phyloP scores from a whole-genome alignment of 139 green algal genomes.

The Chlorella sp. region DNA sequence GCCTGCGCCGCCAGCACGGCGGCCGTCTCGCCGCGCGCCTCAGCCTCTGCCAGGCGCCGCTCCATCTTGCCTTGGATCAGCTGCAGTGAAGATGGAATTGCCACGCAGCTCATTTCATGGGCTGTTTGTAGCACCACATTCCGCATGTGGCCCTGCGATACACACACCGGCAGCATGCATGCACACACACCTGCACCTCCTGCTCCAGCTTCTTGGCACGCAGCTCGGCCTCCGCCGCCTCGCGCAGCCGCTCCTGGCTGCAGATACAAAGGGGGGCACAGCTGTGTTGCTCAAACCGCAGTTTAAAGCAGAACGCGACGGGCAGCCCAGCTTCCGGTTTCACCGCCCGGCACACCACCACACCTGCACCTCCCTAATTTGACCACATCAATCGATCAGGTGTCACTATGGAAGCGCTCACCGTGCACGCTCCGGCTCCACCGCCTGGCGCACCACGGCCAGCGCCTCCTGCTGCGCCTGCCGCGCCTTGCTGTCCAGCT shows the following conservation, averaged over 20 bases:
- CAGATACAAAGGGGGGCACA: neutral
- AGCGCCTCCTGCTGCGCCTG: slow-evolving; percentile 2
- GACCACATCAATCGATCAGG: too few species aligned
- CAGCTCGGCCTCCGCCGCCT: slow-evolving; percentile 37
- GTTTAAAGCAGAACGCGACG: neutral
- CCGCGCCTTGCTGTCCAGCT: slow-evolving; percentile 37
- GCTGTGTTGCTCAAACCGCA: neutral
- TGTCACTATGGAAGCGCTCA: too few species aligned
- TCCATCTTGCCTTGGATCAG: slow-evolving; percentile 27
- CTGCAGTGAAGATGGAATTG: too few species aligned
- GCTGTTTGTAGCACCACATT: too few species aligned
- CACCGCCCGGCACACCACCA: slow-evolving; percentile 21
- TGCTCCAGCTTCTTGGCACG: slow-evolving; percentile 14
- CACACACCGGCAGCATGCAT: too few species aligned
- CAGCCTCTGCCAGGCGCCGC: slow-evolving; percentile 29
- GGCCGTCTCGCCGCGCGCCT: slow-evolving; percentile 32
- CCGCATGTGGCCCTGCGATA: too few species aligned
- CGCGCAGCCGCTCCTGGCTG: slow-evolving; percentile 42
- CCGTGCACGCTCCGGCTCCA: neutral
- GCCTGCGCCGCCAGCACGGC: neutral
- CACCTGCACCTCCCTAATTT: too few species aligned
- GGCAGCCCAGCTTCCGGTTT: neutral
- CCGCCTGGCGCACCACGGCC: slow-evolving; percentile 16
- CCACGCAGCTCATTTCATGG: too few species aligned
- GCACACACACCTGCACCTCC: neutral